phyloP scores from a whole-genome alignment of 2,329 filamentous ascomycete genomes.

The Fusarium proliferatum region DNA sequence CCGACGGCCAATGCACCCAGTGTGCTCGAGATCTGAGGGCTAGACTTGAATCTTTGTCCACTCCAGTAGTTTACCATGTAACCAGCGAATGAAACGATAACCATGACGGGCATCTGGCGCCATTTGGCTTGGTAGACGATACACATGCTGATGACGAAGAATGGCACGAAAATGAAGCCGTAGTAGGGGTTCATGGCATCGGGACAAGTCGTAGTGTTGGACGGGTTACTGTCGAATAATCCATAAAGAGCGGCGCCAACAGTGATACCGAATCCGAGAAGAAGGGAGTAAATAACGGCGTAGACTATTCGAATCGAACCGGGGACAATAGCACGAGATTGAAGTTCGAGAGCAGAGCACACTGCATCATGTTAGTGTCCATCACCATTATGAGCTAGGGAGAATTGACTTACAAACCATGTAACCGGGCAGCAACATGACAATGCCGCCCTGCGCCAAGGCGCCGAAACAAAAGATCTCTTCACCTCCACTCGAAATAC shows the following conservation, averaged over 20 bases:
- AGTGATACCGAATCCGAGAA: conserved; percentile 78
- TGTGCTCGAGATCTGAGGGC: conserved; percentile 80
- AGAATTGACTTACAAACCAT: conserved; percentile 60
- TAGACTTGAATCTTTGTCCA: conserved; percentile 71
- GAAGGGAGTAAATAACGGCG: conserved; percentile 78
- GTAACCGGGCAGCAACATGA: conserved; percentile 73
- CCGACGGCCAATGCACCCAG: conserved; percentile 82
- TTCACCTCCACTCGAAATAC: conserved; percentile 56
- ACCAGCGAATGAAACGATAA: conserved; percentile 76
- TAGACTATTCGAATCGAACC: conserved; percentile 81
- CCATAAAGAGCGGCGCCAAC: conserved; percentile 74
- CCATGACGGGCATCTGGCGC: conserved; percentile 83
- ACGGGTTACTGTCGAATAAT: conserved; percentile 66
- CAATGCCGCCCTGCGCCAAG: conserved; percentile 72
- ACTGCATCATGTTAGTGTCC: conserved; percentile 41
- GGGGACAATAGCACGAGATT: conserved; percentile 75
- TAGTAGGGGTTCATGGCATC: conserved; percentile 56
- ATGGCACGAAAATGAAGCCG: conserved; percentile 77
- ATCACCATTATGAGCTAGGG: neutral
- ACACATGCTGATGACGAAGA: conserved; percentile 78
- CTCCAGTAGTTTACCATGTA: conserved; percentile 83
- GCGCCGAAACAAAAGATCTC: conserved; percentile 73
- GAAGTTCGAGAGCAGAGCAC: conserved; percentile 69
- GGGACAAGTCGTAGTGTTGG: conserved; percentile 55
- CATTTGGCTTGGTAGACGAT: conserved; percentile 85